phyloP scores from a whole-genome alignment of 345 rosid genomes.

The Physaria fendleri region DNA sequence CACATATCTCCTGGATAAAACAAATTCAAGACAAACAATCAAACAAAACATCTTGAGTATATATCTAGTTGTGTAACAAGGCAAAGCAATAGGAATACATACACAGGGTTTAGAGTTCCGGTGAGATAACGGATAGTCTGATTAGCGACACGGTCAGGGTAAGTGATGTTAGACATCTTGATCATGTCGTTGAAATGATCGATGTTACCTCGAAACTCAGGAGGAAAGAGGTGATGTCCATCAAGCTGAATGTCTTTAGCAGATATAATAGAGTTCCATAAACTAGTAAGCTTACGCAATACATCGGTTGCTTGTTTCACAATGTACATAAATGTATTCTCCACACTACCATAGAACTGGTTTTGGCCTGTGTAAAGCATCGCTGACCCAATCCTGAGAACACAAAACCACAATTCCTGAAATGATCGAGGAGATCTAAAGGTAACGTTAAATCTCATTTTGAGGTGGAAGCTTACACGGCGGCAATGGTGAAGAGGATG shows the following conservation, averaged over 20 bases:
- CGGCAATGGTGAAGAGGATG: slow-evolving; percentile 41
- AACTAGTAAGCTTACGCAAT: slow-evolving; percentile 24
- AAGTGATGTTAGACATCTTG: slow-evolving; percentile 31
- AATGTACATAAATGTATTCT: slow-evolving; percentile 28
- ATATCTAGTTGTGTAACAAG: neutral
- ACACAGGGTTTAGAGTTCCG: slow-evolving; percentile 37
- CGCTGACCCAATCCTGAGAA: slow-evolving; percentile 39
- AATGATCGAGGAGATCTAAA: neutral
- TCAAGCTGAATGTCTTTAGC: slow-evolving; percentile 32
- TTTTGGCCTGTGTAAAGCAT: slow-evolving; percentile 39
- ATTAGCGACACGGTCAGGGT: slow-evolving; percentile 31
- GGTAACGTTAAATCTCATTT: no score
- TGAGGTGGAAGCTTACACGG: slow-evolving; percentile 38
- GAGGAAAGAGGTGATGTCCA: slow-evolving; percentile 31
- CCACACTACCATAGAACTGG: slow-evolving; percentile 34
- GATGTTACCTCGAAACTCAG: slow-evolving; percentile 29
- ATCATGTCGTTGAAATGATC: slow-evolving; percentile 32
- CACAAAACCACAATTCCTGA: neutral
- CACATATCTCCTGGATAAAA: slow-evolving; percentile 35
- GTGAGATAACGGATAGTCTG: slow-evolving; percentile 28
- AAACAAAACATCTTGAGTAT: neutral
- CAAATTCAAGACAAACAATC: neutral
- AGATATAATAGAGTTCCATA: slow-evolving; percentile 32
- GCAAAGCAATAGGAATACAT: slow-evolving; percentile 2
- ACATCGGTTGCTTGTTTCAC: slow-evolving; percentile 30